Conservation (phyloP, 305 asterid genomes). For the Andrographis paniculata region DNA sequence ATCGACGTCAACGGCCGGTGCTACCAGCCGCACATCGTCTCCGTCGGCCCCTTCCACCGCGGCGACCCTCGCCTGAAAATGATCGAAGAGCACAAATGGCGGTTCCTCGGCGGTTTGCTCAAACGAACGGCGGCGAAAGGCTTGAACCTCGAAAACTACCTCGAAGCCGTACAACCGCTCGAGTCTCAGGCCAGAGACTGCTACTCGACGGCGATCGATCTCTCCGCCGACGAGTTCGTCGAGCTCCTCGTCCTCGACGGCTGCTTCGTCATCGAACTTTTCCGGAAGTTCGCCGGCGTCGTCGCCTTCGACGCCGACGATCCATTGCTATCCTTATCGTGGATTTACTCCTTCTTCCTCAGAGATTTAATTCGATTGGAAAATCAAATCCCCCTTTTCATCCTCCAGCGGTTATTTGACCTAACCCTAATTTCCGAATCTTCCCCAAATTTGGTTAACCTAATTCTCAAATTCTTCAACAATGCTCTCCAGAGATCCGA, state of each 20-base stretch:
- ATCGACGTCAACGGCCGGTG: neutral
- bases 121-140: neutral
- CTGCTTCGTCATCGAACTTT: neutral
- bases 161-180: neutral
- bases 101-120: conserved; percentile 5
- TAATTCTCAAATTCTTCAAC: conserved; percentile 63
- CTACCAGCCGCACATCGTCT: neutral
- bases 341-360: conserved; percentile 51
- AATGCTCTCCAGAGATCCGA: too few species aligned
- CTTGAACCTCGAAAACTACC: neutral
- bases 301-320: conserved; percentile 49
- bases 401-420: conserved; percentile 39
- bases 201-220: neutral
- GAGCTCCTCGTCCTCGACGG: neutral
- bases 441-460: conserved; percentile 16
- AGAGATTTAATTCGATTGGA: conserved; percentile 73
- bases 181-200: neutral
- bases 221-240: neutral
- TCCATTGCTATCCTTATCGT: conserved; percentile 56
- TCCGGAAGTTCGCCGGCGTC: conserved; percentile 41
- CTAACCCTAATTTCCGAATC: conserved; percentile 37
- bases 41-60: conserved; percentile 4
- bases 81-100: conserved; percentile 4
- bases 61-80: neutral
- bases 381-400: conserved; percentile 52